These are phyloP conservation scores for Rhododendron simsii DNA, from an alignment of 148 eudicot species.

Conservation along the genomic window DNA sequence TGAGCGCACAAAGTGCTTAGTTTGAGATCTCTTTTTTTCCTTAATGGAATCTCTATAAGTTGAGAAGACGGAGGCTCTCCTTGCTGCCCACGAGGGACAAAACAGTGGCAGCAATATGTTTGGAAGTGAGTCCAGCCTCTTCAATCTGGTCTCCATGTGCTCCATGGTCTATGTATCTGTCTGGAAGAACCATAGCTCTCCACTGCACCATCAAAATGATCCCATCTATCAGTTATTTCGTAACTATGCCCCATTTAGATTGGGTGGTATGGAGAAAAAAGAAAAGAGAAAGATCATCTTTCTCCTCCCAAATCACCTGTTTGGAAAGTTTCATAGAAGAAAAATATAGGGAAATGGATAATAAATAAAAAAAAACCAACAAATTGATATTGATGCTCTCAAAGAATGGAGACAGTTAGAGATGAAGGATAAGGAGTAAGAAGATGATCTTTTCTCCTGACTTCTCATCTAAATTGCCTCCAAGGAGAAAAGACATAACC, in stretches of 20 bases:
- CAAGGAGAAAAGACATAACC: no score
- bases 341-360: no score
- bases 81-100: constrained; percentile 28
- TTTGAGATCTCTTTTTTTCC: background rate
- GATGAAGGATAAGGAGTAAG: no score
- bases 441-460: no score
- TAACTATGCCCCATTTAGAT: background rate
- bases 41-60: background rate
- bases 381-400: no score
- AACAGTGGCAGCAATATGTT: constrained; percentile 39
- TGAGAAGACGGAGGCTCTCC: constrained; percentile 18
- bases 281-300: background rate
- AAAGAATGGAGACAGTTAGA: no score
- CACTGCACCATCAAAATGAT: constrained; percentile 15
- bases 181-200: constrained; percentile 45
- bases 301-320: background rate
- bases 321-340: no score
- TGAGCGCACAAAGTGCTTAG: background rate
- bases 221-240: background rate
- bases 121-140: constrained; percentile 35
- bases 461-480: no score
- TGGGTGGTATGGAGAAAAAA: background rate
- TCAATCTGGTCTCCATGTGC: constrained; percentile 30
- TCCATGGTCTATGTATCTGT: constrained; percentile 42
- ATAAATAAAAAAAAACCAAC: no score